Evolutionary conservation across 169 alveolate genomes (phyloP), one percentile per base, ranked within the genome.

Genomic region (Theileria equi): DNA sequence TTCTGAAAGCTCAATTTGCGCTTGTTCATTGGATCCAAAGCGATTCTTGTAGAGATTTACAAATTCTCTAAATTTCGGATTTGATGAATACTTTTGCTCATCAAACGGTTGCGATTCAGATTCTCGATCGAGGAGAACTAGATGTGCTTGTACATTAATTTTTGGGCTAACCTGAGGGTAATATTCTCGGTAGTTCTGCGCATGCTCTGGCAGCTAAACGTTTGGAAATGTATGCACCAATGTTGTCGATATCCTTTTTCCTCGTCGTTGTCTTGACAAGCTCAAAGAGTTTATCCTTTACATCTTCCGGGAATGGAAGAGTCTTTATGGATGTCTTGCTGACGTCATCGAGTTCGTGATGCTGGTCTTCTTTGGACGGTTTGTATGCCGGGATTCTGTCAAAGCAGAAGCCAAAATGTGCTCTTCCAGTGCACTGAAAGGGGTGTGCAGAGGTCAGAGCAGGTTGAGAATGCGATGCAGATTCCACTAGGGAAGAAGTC

Each of bases 131-230:
- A 74, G 32, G n/a, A 74, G 63, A 34, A 54, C 70, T 29, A 68
- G 53, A 47, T 31, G 55, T 50, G 25, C n/a, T 31, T 25, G 76
- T n/a, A 16, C 40, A 40, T 59, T 38, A 41, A 49, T 25, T 19
- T n/a, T n/a, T 11, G 43, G 59, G 59, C 72, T 57, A 65, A 74
- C 83, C 70, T 7, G 95, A 89, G 5, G 92, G 91, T 34, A 84
- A 66, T 21, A 87, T 84, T 32, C 93, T 55, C 21, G 95, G 95
- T 17, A 89, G 77, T 49, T 89, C 94, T 8, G 77, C 94, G 29
- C 91, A 82, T 17, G 82, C 77, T 49, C 95, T 62, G 29, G 91
- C 67, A 5, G 93, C 83, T 3, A 73, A 28, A 59, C 86, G 54
- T 17, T 61, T 78, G 26, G 88, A 63, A 36, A 90, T 52, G 66